Conservation (phyloP, 257 asterid genomes). For the Vinca minor region DNA sequence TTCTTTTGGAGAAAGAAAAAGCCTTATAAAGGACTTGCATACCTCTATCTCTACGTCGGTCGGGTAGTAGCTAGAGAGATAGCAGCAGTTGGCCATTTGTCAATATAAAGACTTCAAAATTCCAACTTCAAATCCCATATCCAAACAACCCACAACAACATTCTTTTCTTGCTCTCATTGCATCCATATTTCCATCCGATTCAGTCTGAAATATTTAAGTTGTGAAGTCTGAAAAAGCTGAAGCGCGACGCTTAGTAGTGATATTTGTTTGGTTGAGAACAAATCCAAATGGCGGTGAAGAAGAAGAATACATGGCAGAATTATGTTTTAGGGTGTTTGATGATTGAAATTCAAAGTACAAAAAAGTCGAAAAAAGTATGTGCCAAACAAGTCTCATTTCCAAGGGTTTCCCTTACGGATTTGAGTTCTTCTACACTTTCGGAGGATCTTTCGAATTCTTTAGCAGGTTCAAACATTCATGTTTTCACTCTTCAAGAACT, state of each 20-base stretch:
- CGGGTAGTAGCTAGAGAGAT: not conserved
- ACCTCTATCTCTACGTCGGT: slow-evolving; percentile 28
- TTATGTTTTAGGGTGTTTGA: slow-evolving; percentile 45
- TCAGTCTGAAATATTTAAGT: no score
- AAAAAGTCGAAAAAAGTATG: slow-evolving; percentile 19
- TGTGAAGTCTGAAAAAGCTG: no score
- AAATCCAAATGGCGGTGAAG: slow-evolving; percentile 27
- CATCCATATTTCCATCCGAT: not conserved
- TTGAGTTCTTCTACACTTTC: slow-evolving; percentile 54
- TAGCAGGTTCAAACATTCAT: slow-evolving; percentile 69
- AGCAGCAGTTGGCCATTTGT: slow-evolving; percentile 30
- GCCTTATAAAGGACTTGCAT: slow-evolving; percentile 34
- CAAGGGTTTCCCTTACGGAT: slow-evolving; percentile 48
- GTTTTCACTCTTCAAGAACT: slow-evolving; percentile 67
- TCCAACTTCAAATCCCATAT: slow-evolving; percentile 5
- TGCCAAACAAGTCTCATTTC: slow-evolving; percentile 36
- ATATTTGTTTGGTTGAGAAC: not conserved
- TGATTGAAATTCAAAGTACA: slow-evolving; percentile 14
- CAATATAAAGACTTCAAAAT: slow-evolving; percentile 21
- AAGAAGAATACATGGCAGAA: slow-evolving; percentile 56
- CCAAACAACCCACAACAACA: not conserved
- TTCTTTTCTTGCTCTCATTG: not conserved
- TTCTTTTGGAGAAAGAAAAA: not conserved
- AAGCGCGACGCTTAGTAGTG: no score
- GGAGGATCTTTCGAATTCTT: slow-evolving; percentile 65